Base-by-base conservation (phyloP, 345 rosid genomes). In the Eucalyptus tenuipes region DNA sequence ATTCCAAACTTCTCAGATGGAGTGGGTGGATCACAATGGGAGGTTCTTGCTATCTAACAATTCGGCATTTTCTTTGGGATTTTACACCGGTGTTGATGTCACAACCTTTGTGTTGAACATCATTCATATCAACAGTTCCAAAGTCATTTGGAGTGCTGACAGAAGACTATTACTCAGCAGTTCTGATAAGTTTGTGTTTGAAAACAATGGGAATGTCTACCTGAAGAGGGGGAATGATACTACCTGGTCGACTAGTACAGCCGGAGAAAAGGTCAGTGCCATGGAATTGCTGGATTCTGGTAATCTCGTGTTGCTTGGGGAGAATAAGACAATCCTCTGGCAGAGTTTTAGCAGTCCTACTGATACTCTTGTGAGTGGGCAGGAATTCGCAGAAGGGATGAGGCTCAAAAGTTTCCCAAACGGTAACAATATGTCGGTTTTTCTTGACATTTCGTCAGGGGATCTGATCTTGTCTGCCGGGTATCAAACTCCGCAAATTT, bases 111-210 rank as follows among this genome's bases (percentile, higher is more conserved):
- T 92, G 66, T 91, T 94, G 29, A 92, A 89, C 86, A 87, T 94
- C 81, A 33, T 88, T 81, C 94, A 94, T 85, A 17, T 81, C 86
- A 91, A 85, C 50, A 88, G 93, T 86, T 86, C 87, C 50, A 88
- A 52, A 57, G 88, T 86, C 55, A 92, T 94, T 82, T 94, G 95
- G 95, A 92, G 94, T 61, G 96, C 95, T 47, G 93, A 94, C 84
- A 90, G 94, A 75, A 89, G 89, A 45, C 52, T 24, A 10, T 31
- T 90, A 84, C 80, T 94, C 37, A 71, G 31, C 5, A 59, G 87
- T 88, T 92, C 95, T 14, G 92, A 91, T 85, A 90, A 88, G 86
- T 94, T 94, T 68, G 91, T 92, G 82, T 94, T 94, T 84, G 94
- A 88, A 13, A 66, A 53, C 33, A 88, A 88, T 49, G 96, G 96